Base-by-base conservation (phyloP, 164 flowering plant species). In the Protea cynaroides region DNA sequence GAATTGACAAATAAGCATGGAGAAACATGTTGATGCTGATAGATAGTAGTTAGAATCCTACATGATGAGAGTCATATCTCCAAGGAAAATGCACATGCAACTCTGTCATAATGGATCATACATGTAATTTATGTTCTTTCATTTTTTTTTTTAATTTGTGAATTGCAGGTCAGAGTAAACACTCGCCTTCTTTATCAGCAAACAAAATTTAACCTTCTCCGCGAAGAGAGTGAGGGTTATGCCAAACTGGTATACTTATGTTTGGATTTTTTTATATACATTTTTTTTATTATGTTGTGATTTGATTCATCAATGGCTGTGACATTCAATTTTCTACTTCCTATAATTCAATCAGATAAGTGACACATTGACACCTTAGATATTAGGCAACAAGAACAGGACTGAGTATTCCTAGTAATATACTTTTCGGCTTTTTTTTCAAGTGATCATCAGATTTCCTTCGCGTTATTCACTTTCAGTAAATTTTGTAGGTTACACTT, bases 141-240 rank as follows among this genome's bases (percentile, higher is more conserved):
- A 2, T 29, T 29, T 29, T 29, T 29, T 40, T 40, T 3, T 40
- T 40, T 68, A 58, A 38, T 37, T 56, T 60, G 8, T 61, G 44
- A 53, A 37, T 75, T 71, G 71, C 84, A 95, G 99, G 99, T 95
- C 65, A 82, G 99, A 69, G 97, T 92, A 54, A 95, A 95, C 69
- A 92, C 99, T 22, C 97, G 99, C 34, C 93, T 95, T 74, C 89
- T 95, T 64, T 95, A 95, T 78, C 99, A 95, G 79, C 99, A 95
- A 79, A 92, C 99, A 52, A 95, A 95, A 66, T 95, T 95, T 68
- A 95, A 95, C 72, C 96, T 92, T 77, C 89, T 92, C 9, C 82
- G 98, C 52, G 99, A 95, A 82, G 99, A 95, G 76, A 95, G 99
- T 63, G 99, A 95, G 71, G 99, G 99, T 59, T 95, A 92, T 79